phyloP scores from a whole-genome alignment of 2,329 filamentous ascomycete species.

The Botrytis aclada region DNA sequence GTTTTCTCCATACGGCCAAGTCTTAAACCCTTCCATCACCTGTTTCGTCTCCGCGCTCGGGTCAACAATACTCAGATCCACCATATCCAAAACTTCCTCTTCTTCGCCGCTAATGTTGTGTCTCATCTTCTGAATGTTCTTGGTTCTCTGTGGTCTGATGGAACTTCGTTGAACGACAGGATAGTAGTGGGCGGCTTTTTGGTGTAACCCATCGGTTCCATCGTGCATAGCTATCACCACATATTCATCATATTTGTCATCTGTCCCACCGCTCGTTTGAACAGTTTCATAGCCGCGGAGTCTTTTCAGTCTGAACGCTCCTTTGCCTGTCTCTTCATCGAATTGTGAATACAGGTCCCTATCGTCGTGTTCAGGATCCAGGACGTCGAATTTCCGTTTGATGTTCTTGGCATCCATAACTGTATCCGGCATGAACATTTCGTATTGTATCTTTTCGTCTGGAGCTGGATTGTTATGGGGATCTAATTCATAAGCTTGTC shows the following conservation, averaged over 20 bases:
- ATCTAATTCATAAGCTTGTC: constrained; percentile 55
- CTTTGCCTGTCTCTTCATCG: constrained; percentile 42
- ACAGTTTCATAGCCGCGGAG: constrained; percentile 64
- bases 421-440: constrained; percentile 60
- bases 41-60: constrained; percentile 8
- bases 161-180: constrained; percentile 63
- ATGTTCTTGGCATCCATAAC: constrained; percentile 51
- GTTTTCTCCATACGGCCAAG: constrained; percentile 11
- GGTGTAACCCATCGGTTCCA: constrained; percentile 47
- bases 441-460: constrained; percentile 60
- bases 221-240: constrained; percentile 58
- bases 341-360: constrained; percentile 54
- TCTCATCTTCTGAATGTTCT: constrained; percentile 54
- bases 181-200: constrained; percentile 65
- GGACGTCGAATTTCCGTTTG: constrained; percentile 57
- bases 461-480: constrained; percentile 55
- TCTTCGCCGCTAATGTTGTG: constrained; percentile 6
- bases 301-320: constrained; percentile 59
- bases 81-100: constrained; percentile 16
- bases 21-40: constrained; percentile 2
- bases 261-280: constrained; percentile 51
- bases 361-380: constrained; percentile 53
- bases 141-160: constrained; percentile 60
- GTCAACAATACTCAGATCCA: constrained; percentile 18
- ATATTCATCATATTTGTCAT: constrained; percentile 62